phyloP scores from a whole-genome alignment of 164 flowering plant species.

The Dillenia suffruticosa region DNA sequence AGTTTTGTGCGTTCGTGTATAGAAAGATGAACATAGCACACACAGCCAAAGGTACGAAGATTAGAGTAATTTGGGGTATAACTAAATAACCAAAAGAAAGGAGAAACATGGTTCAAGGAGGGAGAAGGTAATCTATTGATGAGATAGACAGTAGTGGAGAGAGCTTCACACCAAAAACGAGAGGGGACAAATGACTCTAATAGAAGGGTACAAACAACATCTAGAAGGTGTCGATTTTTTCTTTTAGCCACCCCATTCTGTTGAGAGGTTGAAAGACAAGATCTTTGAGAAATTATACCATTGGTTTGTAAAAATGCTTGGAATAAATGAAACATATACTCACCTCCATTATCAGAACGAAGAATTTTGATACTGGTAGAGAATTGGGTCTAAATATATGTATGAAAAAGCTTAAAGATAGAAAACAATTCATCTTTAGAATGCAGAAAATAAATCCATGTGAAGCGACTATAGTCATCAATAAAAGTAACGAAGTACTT shows the following conservation, averaged over 20 bases:
- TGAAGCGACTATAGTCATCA: constrained; percentile 5
- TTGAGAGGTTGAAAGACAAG: background rate
- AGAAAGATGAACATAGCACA: background rate
- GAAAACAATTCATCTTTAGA: constrained; percentile 4
- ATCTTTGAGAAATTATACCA: background rate
- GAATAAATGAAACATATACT: background rate
- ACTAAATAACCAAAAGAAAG: background rate
- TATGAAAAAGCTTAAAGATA: background rate
- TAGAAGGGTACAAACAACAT: background rate
- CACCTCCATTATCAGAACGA: constrained; percentile 3
- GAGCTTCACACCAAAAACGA: background rate
- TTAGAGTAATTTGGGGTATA: background rate
- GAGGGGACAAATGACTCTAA: background rate
- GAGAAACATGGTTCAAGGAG: background rate
- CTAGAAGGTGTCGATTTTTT: background rate
- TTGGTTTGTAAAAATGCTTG: background rate
- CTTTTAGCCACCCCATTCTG: background rate
- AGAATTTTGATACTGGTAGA: background rate
- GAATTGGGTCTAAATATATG: constrained; percentile 4
- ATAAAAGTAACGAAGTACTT: constrained; percentile 9
- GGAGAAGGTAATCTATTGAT: background rate
- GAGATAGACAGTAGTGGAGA: background rate
- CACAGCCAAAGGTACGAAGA: background rate
- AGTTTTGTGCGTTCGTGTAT: background rate
- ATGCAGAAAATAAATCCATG: constrained; percentile 10